Conservation (phyloP, 441 rosid genomes). For the Euphorbia schlechtendalii region DNA sequence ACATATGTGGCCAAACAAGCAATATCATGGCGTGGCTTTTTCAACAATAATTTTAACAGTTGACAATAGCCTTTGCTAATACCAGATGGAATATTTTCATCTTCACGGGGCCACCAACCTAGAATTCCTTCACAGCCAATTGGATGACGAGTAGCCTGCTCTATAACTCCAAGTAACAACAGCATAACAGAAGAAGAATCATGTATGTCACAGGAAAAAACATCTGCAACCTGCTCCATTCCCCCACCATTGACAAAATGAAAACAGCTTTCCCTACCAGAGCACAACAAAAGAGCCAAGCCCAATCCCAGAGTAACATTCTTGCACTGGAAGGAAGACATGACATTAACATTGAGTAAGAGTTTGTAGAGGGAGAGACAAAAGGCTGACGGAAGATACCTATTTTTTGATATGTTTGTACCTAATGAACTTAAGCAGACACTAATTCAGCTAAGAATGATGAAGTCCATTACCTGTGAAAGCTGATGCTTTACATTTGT, state of each 20-base stretch:
- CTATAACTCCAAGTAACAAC: slow-evolving; percentile 74
- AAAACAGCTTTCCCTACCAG: slow-evolving; percentile 89
- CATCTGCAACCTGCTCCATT: slow-evolving; percentile 59
- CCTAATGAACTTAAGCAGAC: background rate
- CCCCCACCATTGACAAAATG: slow-evolving; percentile 81
- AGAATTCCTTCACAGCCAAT: slow-evolving; percentile 89
- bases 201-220: slow-evolving; percentile 41
- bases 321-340: slow-evolving; percentile 52
- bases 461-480: slow-evolving; percentile 47
- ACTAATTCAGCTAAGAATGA: background rate
- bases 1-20: slow-evolving; percentile 71
- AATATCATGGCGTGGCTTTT: slow-evolving; percentile 76
- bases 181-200: slow-evolving; percentile 52
- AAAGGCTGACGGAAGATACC: background rate
- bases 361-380: background rate
- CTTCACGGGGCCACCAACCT: slow-evolving; percentile 99
- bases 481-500: slow-evolving; percentile 37
- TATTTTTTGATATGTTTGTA: background rate
- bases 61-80: slow-evolving; percentile 72
- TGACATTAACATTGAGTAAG: slow-evolving; percentile 16
- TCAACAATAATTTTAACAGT: slow-evolving; percentile 70
- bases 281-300: slow-evolving; percentile 70
- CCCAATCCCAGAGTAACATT: slow-evolving; percentile 65
- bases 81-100: slow-evolving; percentile 64
- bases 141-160: slow-evolving; percentile 86